Evolutionary conservation across 2,329 filamentous ascomycete genomes (phyloP).

Genomic region (Neurospora crassa): DNA sequence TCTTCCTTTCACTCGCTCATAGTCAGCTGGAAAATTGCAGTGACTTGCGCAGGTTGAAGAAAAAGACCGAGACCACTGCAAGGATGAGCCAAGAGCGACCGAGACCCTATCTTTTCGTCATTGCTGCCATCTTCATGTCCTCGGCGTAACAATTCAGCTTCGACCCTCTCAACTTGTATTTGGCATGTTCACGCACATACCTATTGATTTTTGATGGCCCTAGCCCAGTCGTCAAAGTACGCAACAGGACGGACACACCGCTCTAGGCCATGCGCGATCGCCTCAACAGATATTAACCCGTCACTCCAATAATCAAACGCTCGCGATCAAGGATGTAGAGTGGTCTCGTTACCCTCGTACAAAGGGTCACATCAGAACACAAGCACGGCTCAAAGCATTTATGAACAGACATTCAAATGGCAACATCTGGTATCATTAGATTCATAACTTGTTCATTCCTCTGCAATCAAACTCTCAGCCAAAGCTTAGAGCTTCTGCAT

Average conservation of each 20-base stretch:
- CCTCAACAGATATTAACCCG: background rate
- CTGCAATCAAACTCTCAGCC: conserved; percentile 7
- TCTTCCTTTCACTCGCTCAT: background rate
- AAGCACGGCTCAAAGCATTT: background rate
- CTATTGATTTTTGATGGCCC: background rate
- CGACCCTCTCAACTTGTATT: background rate
- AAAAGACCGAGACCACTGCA: background rate
- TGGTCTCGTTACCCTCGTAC: background rate
- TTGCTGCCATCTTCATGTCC: background rate
- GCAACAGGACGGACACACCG: background rate
- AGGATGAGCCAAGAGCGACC: background rate
- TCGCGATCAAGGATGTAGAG: background rate
- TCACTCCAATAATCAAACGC: background rate
- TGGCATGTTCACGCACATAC: background rate
- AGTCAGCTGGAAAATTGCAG: background rate
- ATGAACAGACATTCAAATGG: background rate
- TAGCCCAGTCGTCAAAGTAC: background rate
- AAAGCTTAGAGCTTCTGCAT: conserved; percentile 80
- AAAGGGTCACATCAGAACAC: background rate
- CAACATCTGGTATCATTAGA: conserved; percentile 2
- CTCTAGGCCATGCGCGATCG: background rate
- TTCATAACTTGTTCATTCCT: conserved; percentile 13
- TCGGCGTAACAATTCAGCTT: background rate
- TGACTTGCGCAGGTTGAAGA: background rate
- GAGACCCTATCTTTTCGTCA: background rate